These are phyloP conservation scores for Calamus simplicifolius DNA, from an alignment of 176 grass and related monocot species.

Conservation along the genomic window DNA sequence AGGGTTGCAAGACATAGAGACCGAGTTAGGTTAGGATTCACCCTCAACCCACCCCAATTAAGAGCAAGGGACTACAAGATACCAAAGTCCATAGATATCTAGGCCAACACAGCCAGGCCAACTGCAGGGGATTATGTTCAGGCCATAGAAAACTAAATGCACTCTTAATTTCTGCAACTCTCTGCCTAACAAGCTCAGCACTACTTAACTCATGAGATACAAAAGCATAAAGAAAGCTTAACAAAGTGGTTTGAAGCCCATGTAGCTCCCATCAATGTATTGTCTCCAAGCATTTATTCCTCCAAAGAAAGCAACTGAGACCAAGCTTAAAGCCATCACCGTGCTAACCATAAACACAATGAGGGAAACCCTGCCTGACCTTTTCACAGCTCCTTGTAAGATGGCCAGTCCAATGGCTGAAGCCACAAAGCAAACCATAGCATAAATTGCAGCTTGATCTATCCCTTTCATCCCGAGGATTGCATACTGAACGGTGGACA, in stretches of 20 bases:
- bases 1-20: too few species aligned
- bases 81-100: too few species aligned
- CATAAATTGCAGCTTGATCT: slow-evolving; percentile 38
- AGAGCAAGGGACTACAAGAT: too few species aligned
- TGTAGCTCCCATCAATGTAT: slow-evolving; percentile 42
- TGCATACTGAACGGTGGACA: slow-evolving; percentile 82
- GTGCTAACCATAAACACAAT: slow-evolving; percentile 49
- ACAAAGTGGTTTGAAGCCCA: slow-evolving; percentile 73
- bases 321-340: slow-evolving; percentile 69
- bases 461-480: slow-evolving; percentile 58
- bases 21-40: too few species aligned
- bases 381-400: slow-evolving; percentile 32
- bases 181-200: too few species aligned
- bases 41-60: too few species aligned
- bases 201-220: too few species aligned
- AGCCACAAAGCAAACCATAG: slow-evolving; percentile 41
- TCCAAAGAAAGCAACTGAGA: slow-evolving; percentile 42
- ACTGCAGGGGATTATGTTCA: too few species aligned
- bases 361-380: slow-evolving; percentile 51
- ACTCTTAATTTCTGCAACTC: too few species aligned
- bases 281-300: slow-evolving; percentile 49
- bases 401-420: slow-evolving; percentile 27
- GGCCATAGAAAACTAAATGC: too few species aligned
- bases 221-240: slow-evolving; percentile 1
- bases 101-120: too few species aligned